A percentile compares a stretch with the other conserved stretches of the same genome.
Evolutionary conservation across 371 early-diverging fungal genomes (phyloP).

Genomic region (Gilbertella persicaria): DNA sequence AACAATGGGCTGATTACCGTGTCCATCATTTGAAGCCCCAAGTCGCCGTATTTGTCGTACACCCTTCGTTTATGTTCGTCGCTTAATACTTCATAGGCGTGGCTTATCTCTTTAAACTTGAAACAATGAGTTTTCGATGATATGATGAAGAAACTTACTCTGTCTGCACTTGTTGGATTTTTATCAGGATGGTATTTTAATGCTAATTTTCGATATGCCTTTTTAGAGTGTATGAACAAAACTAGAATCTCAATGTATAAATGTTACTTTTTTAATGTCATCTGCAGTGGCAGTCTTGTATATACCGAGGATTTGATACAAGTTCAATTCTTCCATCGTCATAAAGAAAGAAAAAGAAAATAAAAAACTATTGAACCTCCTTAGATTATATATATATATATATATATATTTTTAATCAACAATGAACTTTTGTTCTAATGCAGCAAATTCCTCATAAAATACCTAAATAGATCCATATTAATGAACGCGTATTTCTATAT

Average conservation of each 20-base stretch:
- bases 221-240: neutral
- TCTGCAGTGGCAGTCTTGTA: conserved; percentile 57
- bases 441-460: conserved; percentile 65
- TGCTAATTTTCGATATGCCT: conserved; percentile 62
- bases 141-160: conserved; percentile 24
- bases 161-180: conserved; percentile 46
- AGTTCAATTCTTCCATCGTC: conserved; percentile 11
- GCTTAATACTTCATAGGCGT: conserved; percentile 74
- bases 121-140: neutral
- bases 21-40: conserved; percentile 82
- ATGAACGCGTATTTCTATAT: too few relatives aligned
- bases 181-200: conserved; percentile 78
- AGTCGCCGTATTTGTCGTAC: conserved; percentile 89
- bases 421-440: conserved; percentile 53
- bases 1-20: conserved; percentile 71
- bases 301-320: conserved; percentile 65
- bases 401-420: conserved; percentile 47
- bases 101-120: conserved; percentile 74
- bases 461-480: conserved; percentile 43
- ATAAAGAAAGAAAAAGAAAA: neutral
- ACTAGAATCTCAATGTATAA: neutral
- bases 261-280: conserved; percentile 74
- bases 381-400: neutral
- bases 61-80: conserved; percentile 78
- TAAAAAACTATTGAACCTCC: neutral